Conservation (phyloP, 1,139 yeast species). For the Geotrichum europaeum region DNA sequence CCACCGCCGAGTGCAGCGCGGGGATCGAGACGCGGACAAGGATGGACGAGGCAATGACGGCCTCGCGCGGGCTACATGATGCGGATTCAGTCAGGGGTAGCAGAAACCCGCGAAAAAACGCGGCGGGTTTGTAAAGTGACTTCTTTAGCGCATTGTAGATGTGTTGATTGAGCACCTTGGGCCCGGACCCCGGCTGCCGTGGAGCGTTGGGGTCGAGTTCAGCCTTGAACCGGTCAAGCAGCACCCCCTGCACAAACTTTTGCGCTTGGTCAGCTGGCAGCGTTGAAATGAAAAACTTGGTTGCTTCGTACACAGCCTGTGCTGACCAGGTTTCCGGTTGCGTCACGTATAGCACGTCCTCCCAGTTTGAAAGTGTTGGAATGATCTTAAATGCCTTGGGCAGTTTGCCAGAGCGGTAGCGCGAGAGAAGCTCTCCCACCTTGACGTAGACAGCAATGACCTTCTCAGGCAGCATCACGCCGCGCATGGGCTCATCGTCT, state of each 20-base stretch:
- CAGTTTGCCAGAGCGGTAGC: conserved; percentile 90
- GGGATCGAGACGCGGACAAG: conserved; percentile 86
- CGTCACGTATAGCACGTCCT: conserved; percentile 86
- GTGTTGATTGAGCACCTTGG: conserved; percentile 63
- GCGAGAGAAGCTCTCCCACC: conserved; percentile 77
- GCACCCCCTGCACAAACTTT: conserved; percentile 65
- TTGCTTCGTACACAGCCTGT: conserved; percentile 93
- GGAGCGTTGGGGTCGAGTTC: conserved; percentile 62
- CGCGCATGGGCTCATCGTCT: conserved; percentile 32
- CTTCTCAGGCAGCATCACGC: conserved; percentile 85
- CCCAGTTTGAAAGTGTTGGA: conserved; percentile 91
- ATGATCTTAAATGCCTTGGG: conserved; percentile 93
- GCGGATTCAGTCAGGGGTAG: conserved; percentile 69
- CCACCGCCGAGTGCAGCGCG: conserved; percentile 92
- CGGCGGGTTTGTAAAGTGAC: conserved; percentile 92
- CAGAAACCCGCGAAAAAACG: conserved; percentile 91
- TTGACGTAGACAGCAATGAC: conserved; percentile 91
- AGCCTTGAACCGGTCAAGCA: conserved; percentile 77
- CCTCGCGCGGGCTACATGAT: conserved; percentile 79
- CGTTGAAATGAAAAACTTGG: conserved; percentile 86
- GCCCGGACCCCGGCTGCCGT: conserved; percentile 4
- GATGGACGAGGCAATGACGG: conserved; percentile 90
- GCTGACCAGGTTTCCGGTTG: conserved; percentile 93
- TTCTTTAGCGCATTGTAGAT: conserved; percentile 86
- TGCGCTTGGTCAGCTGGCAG: conserved; percentile 84